These are phyloP conservation scores for Ceratocystis cubensis DNA, from an alignment of 2,329 filamentous ascomycete genomes.

Conservation along the genomic window DNA sequence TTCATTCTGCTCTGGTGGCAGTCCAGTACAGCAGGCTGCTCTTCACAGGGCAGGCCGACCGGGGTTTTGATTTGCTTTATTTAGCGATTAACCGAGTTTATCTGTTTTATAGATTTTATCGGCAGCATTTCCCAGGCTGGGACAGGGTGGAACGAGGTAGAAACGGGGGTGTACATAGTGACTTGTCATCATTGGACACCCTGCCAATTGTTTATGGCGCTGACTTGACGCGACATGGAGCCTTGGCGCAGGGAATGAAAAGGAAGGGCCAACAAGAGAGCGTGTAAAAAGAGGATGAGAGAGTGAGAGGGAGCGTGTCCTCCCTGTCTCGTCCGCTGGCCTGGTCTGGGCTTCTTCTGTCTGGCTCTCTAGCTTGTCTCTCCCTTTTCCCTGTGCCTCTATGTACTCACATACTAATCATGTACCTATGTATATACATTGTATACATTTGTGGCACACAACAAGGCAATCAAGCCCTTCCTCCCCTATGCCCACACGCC, in stretches of 20 bases:
- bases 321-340: background rate
- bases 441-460: too few relatives aligned
- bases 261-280: background rate
- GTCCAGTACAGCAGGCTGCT: too few relatives aligned
- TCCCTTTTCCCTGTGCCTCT: too few relatives aligned
- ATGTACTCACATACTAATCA: too few relatives aligned
- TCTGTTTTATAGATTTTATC: constrained; percentile 3
- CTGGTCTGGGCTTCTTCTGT: background rate
- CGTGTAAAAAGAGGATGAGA: background rate
- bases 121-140: constrained; percentile 8
- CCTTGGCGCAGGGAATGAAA: background rate
- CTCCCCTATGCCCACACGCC: too few relatives aligned
- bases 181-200: constrained; percentile 4
- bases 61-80: constrained; percentile 18
- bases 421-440: too few relatives aligned
- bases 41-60: background rate
- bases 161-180: background rate
- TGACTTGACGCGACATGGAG: constrained; percentile 10
- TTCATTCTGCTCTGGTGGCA: too few relatives aligned
- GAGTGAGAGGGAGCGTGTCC: background rate
- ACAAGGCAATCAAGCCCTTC: too few relatives aligned
- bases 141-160: constrained; percentile 12
- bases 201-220: constrained; percentile 13
- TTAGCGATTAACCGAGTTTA: constrained; percentile 11
- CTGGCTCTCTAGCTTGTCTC: too few relatives aligned